Percentiles rank a stretch among this genome's conserved stretches.
Evolutionary conservation across 305 asterid species (phyloP).

Genomic region (Plantago lanceolata): DNA sequence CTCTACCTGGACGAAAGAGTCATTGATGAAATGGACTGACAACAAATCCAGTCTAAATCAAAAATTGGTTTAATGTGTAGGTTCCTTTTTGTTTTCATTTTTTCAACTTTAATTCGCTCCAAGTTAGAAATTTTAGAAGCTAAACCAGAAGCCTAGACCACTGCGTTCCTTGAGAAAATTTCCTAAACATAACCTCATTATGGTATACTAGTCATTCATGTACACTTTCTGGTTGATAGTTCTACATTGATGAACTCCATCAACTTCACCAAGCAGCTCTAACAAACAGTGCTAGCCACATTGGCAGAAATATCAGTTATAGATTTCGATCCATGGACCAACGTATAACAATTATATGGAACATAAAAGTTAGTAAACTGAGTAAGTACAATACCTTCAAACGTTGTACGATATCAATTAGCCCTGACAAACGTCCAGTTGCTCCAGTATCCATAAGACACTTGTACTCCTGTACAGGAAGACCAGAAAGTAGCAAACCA

Average conservation of each 20-base stretch:
- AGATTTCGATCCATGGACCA: not conserved
- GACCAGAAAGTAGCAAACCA: slow-evolving; percentile 69
- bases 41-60: too few relatives aligned
- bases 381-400: slow-evolving; percentile 54
- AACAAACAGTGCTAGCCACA: not conserved
- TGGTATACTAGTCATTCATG: not conserved
- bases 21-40: too few relatives aligned
- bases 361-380: slow-evolving; percentile 20
- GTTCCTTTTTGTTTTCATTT: too few relatives aligned
- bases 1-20: too few relatives aligned
- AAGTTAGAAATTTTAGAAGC: too few relatives aligned
- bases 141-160: too few relatives aligned
- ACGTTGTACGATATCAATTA: slow-evolving; percentile 67
- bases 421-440: slow-evolving; percentile 65
- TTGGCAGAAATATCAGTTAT: not conserved
- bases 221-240: not conserved
- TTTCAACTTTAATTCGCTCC: too few relatives aligned
- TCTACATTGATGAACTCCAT: not conserved
- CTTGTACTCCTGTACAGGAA: slow-evolving; percentile 57
- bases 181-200: too few relatives aligned
- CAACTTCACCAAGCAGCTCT: not conserved
- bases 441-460: slow-evolving; percentile 70
- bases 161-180: too few relatives aligned
- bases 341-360: slow-evolving; percentile 13
- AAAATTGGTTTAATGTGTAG: too few relatives aligned